Base-by-base conservation (phyloP, 1,284 basidiomycete species). In the Chiua sp. region DNA sequence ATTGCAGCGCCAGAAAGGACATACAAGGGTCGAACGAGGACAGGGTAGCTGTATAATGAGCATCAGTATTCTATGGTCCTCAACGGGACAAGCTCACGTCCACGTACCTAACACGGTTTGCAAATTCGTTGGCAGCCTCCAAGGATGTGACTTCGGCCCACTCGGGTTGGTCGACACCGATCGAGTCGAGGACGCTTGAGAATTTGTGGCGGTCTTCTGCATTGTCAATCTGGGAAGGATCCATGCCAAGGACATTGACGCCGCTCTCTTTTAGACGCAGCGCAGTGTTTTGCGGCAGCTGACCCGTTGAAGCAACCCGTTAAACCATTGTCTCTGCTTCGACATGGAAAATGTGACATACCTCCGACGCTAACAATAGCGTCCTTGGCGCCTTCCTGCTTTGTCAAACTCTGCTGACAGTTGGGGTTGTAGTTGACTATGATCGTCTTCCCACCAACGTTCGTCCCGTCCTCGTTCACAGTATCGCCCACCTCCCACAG, bases 391-490 rank as follows among this genome's bases (percentile, higher is more conserved):
- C 87, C 85, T 75, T 99, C 98, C 65, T 23, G 98, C 98, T 81
- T 99, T 98, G 74, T 99, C 98, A 76, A 97, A 99, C 77, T 99
- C 98, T 99, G 8, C 95, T 98, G 59, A 99, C 98, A 6, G 98
- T 99, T 80, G 20, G 97, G 98, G 79, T 99, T 99, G 80, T 99
- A 99, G 83, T 99, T 99, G 85, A 99, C 86, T 97, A 99, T 99
- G 80, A 99, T 91, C 48, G 98, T 98, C 52, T 69, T 73, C 28
- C 68, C 70, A 3, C 68, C 68, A 28, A 69, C 61, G 16, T 22
- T 51, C 49, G 59, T 48, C 35, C 66, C 68, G 15, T 71, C 68
- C 44, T 61, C 44, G 33, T 32, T 57, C 51, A 54, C 26, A 7
- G 80, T 90, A 88, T 78, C 93, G 73, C 96, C 96, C 86, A 96